Evolutionary conservation across 306 rosid genomes (phyloP), one percentile per base, ranked within the genome.

Genomic region (Vigna mungo): DNA sequence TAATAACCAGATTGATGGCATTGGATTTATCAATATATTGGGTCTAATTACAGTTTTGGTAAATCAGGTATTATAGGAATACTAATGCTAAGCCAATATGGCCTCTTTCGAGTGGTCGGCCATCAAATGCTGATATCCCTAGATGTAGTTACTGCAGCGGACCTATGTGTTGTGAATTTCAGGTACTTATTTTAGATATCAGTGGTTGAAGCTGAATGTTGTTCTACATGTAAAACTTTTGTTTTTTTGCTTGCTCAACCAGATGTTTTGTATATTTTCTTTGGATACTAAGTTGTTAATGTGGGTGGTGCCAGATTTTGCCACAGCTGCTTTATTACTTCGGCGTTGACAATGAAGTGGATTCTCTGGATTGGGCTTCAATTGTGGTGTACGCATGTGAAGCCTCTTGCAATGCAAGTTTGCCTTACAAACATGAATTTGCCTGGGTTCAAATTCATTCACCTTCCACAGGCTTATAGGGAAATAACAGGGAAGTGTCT

Each of bases 131-230:
- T 16, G 44, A 60, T 60, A 60, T 60, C 44, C 67, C 67, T 14
- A 60, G 20, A 32, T 60, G 67, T 18, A 60, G 44, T 60, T 60
- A 14, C 67, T 60, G 67, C 44, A 60, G 67, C 2, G 67, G 67
- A 60, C 67, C 67, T 14, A 32, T 60, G 67, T 60, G 44, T 60
- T 30, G 44, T 60, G 67, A 60, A 60, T 60, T 60, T 60, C 67
- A 60, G 67, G 67, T 60, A 60, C 2, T 34, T 34, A 34, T 5
- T 11, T 60, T 30, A 15, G 21, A 60, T 32, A 60, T 15, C 43
- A 60, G 21, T 30, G 9, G 20, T 32, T 15, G 20, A 60, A 30
- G 44, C 21, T 32, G 44, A 60, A 60, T 30, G 17, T 2, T 3
- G 3, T 32, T 30, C 43, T 60, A 43, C 43, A 60, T 60, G 6